Evolutionary conservation across 371 early-diverging fungal genomes (phyloP), one percentile per base, ranked within the genome.

Genomic region (Amoeboaphelidium occidentale): DNA sequence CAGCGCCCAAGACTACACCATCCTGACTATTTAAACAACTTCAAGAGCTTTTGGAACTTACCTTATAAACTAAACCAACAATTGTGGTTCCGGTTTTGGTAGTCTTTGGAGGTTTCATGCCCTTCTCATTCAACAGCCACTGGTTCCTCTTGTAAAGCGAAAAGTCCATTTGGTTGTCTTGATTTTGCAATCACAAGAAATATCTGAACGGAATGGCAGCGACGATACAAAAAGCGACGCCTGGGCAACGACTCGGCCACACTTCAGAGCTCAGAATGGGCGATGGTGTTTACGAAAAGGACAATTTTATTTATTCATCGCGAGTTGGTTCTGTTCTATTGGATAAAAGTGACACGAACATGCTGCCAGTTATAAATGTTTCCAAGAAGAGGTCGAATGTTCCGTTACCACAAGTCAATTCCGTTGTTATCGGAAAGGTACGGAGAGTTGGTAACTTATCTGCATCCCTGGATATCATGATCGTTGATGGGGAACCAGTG

Each of bases 81-180:
- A 96, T 93, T 25, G 97, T 96, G 17, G 99, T 99, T 58, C 99
- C 99, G 3, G 99, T 99, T 66, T 88, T 93, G 48, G 83, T 89
- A 4, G 86, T 75, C 53, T 76, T 84, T 42, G 92, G 89, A 45
- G 75, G 61, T 56, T 73, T 73, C 51, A 70, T 64, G 49, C 92
- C 92, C 55, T 80, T 84, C 50, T 66, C 60, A 49, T 70, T 73
- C 42, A 93, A 67, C 47, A 75, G 62, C 48, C n/a, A n/a, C n/a
- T 39, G 12, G 39, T 39, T 39, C 6, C 39, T 39, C 17, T 39
- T 39, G 17, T 39, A 12, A 39, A 39, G n/a, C n/a, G n/a, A n/a
- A n/a, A n/a, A n/a, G n/a, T n/a, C n/a, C n/a, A n/a, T n/a, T n/a
- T n/a, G n/a, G n/a, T n/a, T n/a, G n/a, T n/a, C n/a, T n/a, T n/a